Percentiles rank a stretch among this genome's conserved stretches.
These are phyloP conservation scores for Deakozyma indianensis DNA, from an alignment of 805 yeast species.

Conservation along the genomic window DNA sequence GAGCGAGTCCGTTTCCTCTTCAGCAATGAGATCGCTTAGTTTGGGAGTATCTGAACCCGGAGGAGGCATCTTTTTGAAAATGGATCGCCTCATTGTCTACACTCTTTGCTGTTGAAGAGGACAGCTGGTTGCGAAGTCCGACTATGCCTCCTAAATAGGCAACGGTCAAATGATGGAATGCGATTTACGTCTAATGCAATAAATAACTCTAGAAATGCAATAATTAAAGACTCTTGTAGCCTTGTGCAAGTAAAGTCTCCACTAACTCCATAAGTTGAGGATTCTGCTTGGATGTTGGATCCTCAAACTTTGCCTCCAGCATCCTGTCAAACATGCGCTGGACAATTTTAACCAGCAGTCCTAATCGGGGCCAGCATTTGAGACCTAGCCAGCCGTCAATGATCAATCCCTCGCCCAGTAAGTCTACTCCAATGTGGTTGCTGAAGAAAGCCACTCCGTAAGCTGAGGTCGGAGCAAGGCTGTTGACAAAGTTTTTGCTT, in stretches of 20 bases:
- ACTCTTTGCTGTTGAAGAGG: no score
- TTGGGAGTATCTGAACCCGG: neutral
- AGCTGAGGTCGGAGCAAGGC: constrained; percentile 66
- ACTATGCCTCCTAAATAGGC: no score
- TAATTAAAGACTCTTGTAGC: neutral
- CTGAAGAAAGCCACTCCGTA: constrained; percentile 70
- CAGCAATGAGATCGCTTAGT: neutral
- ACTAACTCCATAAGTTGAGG: constrained; percentile 19
- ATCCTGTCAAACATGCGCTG: constrained; percentile 52
- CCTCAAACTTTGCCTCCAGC: constrained; percentile 44
- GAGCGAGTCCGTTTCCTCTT: neutral
- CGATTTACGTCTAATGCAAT: no score
- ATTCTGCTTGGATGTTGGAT: constrained; percentile 24
- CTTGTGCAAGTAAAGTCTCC: constrained; percentile 13
- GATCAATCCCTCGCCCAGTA: constrained; percentile 65
- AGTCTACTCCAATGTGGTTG: constrained; percentile 37
- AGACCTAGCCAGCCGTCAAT: constrained; percentile 84
- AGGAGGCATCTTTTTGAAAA: neutral
- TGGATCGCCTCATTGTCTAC: neutral
- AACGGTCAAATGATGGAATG: no score
- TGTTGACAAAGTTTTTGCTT: constrained; percentile 53
- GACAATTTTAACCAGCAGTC: constrained; percentile 63
- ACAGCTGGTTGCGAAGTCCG: no score
- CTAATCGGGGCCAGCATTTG: constrained; percentile 88
- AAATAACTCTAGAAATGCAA: no score